Evolutionary conservation across 1,139 yeast genomes (phyloP), one percentile per base, ranked within the genome.

Genomic region (Yamadazyma membranifaciens): DNA sequence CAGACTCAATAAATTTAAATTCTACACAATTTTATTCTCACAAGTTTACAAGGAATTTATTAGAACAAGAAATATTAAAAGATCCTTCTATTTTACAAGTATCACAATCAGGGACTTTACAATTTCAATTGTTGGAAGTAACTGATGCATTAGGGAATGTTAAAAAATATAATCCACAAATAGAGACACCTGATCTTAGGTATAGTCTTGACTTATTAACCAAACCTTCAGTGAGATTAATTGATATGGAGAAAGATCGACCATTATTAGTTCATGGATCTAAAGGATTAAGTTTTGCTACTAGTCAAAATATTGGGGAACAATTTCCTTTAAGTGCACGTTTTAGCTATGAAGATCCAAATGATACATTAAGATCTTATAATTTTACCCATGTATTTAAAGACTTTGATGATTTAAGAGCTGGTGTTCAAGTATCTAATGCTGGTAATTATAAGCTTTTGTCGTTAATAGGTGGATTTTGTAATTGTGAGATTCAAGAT

Each of bases 101-200:
- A 1, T 66, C 68, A 11, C 64, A 69, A 15, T 65, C 78, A 6
- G 95, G 95, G 11, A 66, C 65, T 15, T 73, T 87, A 58, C 73
- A 78, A 30, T 88, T 86, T 54, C 79, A 79, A 38, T 71, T 91
- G 33, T 77, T 80, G 34, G 80, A 78, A 46, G 75, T 89, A 6
- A 73, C 73, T 9, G 97, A 91, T 60, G 85, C 84, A 1, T 68
- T 87, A 45, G 96, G 96, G 0, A 87, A 87, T 52, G 50, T 64
- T 2, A 76, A 81, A 42, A 73, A 76, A 42, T 87, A 81, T 51
- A 73, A 65, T 48, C 73, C 69, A 13, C 59, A 69, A 9, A 69
- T 77, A 2, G 67, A 62, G 35, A 69, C 70, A 33, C 58, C 69
- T 36, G 79, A 75, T 39, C 69, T 81, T 13, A 59, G 73, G 45